These are phyloP conservation scores for Penicillium olsonii DNA, from an alignment of 2,329 filamentous ascomycete species.

Conservation along the genomic window DNA sequence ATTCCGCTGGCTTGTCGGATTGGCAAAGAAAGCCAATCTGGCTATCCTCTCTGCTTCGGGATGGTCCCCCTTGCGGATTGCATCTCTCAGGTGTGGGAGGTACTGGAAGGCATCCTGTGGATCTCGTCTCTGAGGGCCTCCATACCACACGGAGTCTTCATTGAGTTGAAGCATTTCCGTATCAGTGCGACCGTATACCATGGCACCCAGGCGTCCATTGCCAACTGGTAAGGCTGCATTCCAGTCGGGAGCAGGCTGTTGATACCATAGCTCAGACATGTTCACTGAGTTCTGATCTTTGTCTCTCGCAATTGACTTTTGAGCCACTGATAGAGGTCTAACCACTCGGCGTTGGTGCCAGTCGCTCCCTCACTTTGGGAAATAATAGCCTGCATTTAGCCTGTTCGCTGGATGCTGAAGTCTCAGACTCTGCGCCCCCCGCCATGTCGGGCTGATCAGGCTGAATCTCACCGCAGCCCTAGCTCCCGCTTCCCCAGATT, in stretches of 20 bases:
- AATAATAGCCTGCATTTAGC: neutral
- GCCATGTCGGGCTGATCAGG: neutral
- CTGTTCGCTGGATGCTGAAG: neutral
- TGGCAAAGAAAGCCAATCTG: constrained; percentile 47
- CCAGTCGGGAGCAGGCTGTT: constrained; percentile 33
- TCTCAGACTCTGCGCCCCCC: no score
- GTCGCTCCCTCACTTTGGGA: neutral
- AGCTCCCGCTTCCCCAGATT: constrained; percentile 4
- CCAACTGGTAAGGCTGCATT: constrained; percentile 50
- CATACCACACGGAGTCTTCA: constrained; percentile 53
- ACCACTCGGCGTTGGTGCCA: neutral
- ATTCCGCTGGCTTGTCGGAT: constrained; percentile 49
- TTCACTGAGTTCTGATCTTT: neutral
- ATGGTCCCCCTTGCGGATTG: constrained; percentile 45
- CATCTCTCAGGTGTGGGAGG: constrained; percentile 41
- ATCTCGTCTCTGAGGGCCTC: constrained; percentile 47
- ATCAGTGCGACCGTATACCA: constrained; percentile 49
- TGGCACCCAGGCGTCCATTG: constrained; percentile 50
- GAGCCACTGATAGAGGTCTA: neutral
- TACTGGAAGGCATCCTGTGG: constrained; percentile 41
- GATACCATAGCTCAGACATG: constrained; percentile 34
- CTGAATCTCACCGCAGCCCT: neutral
- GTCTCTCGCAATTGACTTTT: neutral
- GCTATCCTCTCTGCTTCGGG: constrained; percentile 46
- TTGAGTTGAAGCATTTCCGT: constrained; percentile 51